Conservation (phyloP, 257 asterid species). For the Schizonepeta tenuifolia region DNA sequence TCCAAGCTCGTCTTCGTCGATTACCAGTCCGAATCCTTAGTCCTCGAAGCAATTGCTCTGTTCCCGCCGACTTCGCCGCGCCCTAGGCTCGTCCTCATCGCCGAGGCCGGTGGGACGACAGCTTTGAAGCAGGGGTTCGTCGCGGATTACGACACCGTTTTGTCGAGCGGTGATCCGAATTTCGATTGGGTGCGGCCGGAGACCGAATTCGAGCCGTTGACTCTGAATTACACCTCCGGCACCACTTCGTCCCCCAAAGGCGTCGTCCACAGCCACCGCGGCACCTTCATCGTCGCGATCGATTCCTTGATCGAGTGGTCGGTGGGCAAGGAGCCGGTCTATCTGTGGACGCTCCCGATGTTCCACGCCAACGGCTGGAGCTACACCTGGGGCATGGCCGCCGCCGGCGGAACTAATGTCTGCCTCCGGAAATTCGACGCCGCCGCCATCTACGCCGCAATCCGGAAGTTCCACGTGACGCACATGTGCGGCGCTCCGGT, state of each 20-base stretch:
- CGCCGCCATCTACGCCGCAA: constrained; percentile 41
- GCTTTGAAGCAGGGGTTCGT: neutral
- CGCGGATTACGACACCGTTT: constrained; percentile 45
- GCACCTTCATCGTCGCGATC: constrained; percentile 47
- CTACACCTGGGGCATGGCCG: constrained; percentile 89
- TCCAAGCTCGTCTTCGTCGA: constrained; percentile 67
- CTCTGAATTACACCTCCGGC: constrained; percentile 79
- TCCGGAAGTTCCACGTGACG: constrained; percentile 53
- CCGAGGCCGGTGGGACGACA: constrained; percentile 30
- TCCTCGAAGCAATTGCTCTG: constrained; percentile 57
- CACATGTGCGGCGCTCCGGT: constrained; percentile 95
- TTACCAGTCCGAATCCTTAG: constrained; percentile 44
- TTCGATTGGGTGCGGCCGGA: constrained; percentile 69
- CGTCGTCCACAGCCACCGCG: constrained; percentile 77
- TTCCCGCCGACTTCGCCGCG: constrained; percentile 41
- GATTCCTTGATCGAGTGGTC: constrained; percentile 74
- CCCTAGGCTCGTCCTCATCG: constrained; percentile 55
- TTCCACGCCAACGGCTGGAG: constrained; percentile 93
- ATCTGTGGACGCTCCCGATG: constrained; percentile 91
- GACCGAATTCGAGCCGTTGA: constrained; percentile 61
- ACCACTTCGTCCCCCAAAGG: constrained; percentile 89
- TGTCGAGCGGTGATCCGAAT: constrained; percentile 46
- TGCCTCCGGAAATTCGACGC: constrained; percentile 76
- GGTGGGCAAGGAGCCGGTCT: constrained; percentile 65
- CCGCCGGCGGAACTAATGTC: constrained; percentile 63